Percentiles rank a stretch among this genome's conserved stretches.
Evolutionary conservation across 192 early-diverging fungal genomes (phyloP).

Genomic region (Coemansia sp.): DNA sequence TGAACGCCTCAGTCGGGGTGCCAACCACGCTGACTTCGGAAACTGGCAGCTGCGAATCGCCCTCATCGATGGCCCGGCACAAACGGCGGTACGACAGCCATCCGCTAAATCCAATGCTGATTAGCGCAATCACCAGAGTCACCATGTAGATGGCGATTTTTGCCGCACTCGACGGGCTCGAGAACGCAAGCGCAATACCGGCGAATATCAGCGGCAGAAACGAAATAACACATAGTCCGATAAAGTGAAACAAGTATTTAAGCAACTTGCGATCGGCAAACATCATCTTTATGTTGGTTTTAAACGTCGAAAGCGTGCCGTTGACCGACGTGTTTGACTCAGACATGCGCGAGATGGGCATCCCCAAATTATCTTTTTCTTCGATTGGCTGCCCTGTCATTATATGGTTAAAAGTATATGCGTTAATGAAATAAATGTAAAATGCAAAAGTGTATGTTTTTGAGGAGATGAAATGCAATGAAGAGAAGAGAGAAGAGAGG

Average conservation of each 20-base stretch:
- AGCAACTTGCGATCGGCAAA: slow-evolving; percentile 16
- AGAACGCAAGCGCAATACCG: slow-evolving; percentile 37
- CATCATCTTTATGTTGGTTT: slow-evolving; percentile 7
- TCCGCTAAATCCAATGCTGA: slow-evolving; percentile 29
- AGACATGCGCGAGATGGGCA: not conserved
- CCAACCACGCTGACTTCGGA: not conserved
- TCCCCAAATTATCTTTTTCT: not conserved
- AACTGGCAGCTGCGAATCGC: not conserved
- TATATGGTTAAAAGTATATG: too few relatives aligned
- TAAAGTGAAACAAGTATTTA: slow-evolving; percentile 17
- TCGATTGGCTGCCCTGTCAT: not conserved
- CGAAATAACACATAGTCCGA: slow-evolving; percentile 14
- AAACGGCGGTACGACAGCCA: slow-evolving; percentile 23
- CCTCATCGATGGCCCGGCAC: slow-evolving; percentile 14
- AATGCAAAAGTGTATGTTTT: not conserved
- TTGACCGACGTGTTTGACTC: not conserved
- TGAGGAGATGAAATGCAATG: not conserved
- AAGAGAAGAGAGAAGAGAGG: not conserved
- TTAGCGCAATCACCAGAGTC: slow-evolving; percentile 23
- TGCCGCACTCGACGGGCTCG: slow-evolving; percentile 16
- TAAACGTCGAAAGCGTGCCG: not conserved
- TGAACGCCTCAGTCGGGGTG: not conserved
- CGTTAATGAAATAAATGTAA: not conserved
- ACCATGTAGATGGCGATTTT: slow-evolving; percentile 36
- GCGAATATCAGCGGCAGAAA: slow-evolving; percentile 42